These are phyloP conservation scores for Flaveria brownii DNA, from an alignment of 129 eudicot species.

Conservation along the genomic window DNA sequence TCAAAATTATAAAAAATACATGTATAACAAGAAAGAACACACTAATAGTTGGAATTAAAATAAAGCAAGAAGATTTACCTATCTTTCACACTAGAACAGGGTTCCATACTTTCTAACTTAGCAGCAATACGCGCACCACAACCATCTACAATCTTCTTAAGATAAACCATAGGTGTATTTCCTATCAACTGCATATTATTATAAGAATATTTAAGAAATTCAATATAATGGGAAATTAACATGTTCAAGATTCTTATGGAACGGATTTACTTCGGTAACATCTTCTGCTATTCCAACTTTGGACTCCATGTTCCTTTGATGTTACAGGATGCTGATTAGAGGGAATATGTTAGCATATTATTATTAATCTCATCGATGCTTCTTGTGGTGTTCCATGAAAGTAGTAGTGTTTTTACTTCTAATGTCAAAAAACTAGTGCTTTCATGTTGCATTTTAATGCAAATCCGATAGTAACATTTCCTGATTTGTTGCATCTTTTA, in stretches of 20 bases:
- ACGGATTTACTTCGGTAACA: conserved; percentile 54
- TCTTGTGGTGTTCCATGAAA: neutral
- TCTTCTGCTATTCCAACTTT: conserved; percentile 59
- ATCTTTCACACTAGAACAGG: conserved; percentile 73
- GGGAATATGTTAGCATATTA: conserved; percentile 22
- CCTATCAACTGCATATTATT: conserved; percentile 56
- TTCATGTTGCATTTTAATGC: neutral
- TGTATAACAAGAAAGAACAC: neutral
- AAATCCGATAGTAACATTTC: neutral
- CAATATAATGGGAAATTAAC: neutral
- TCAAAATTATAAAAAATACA: neutral
- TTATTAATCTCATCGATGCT: neutral
- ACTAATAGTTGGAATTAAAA: neutral
- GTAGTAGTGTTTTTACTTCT: neutral
- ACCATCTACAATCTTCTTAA: conserved; percentile 60
- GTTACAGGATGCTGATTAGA: conserved; percentile 35
- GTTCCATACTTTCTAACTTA: conserved; percentile 69
- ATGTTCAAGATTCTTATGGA: conserved; percentile 9
- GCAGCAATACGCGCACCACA: conserved; percentile 68
- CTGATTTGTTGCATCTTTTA: neutral
- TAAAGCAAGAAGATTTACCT: conserved; percentile 34
- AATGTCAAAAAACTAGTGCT: neutral
- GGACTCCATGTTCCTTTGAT: conserved; percentile 47
- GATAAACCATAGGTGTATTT: conserved; percentile 72
- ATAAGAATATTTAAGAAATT: neutral